Percentiles rank a stretch among this genome's conserved stretches.
These are phyloP conservation scores for Nevesoporus exiguus DNA, from an alignment of 768 basidiomycete genomes.

Conservation along the genomic window DNA sequence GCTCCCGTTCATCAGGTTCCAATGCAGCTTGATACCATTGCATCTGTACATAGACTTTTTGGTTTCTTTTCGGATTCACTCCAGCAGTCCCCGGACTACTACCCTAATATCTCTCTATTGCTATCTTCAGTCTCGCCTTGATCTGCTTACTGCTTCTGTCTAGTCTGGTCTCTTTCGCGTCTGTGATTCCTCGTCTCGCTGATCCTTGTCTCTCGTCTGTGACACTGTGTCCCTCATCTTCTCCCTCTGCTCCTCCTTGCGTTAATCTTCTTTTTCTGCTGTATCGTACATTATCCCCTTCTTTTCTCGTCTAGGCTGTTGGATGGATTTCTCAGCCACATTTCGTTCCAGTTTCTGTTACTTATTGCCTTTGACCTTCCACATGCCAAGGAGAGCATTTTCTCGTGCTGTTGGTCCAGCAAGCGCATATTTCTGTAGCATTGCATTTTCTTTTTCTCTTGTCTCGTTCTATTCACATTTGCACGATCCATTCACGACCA, in stretches of 20 bases:
- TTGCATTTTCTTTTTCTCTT: conserved; percentile 26
- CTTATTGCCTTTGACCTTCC: conserved; percentile 37
- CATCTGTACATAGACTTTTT: conserved; percentile 22
- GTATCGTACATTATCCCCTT: conserved; percentile 32
- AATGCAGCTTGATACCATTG: conserved; percentile 33
- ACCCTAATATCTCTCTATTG: conserved; percentile 35
- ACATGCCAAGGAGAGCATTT: conserved; percentile 33
- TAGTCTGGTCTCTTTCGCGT: conserved; percentile 14
- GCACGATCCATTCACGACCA: conserved; percentile 14
- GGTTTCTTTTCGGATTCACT: conserved; percentile 23
- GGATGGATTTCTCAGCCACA: conserved; percentile 32
- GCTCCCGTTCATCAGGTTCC: conserved; percentile 32
- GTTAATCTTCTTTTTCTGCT: conserved; percentile 27
- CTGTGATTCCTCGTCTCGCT: conserved; percentile 10
- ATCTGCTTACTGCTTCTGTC: conserved; percentile 18
- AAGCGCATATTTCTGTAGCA: conserved; percentile 34
- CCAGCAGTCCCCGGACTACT: conserved; percentile 27
- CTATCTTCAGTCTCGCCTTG: conserved; percentile 30
- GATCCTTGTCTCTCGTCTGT: conserved; percentile 14
- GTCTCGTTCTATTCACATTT: conserved; percentile 12
- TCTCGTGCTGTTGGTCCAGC: conserved; percentile 29
- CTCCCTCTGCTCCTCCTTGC: conserved; percentile 31
- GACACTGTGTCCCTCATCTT: conserved; percentile 9
- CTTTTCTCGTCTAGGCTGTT: conserved; percentile 26
- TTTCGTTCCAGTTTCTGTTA: conserved; percentile 24